These are phyloP conservation scores for Zasmidium citrigriseum DNA, from an alignment of 2,329 filamentous ascomycete species.

Conservation along the genomic window DNA sequence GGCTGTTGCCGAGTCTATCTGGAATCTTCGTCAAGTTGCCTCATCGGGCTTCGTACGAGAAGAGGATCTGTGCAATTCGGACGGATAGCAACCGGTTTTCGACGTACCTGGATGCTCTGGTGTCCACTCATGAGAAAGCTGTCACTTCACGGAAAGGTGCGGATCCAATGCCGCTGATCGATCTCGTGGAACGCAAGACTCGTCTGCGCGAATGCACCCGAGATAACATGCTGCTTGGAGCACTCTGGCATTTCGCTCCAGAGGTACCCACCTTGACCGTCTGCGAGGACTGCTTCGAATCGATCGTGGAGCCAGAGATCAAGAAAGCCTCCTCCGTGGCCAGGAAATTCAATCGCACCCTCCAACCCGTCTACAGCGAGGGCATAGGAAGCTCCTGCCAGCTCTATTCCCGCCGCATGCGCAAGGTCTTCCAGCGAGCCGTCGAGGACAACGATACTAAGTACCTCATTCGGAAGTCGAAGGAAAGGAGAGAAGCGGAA, in stretches of 20 bases:
- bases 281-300: constrained; percentile 83
- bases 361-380: constrained; percentile 56
- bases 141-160: constrained; percentile 41
- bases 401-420: constrained; percentile 79
- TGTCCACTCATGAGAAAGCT: constrained; percentile 53
- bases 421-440: constrained; percentile 68
- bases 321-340: constrained; percentile 59
- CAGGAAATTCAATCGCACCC: constrained; percentile 63
- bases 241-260: constrained; percentile 76
- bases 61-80: constrained; percentile 69
- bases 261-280: constrained; percentile 72
- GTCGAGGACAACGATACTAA: constrained; percentile 67
- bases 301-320: constrained; percentile 71
- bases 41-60: constrained; percentile 49
- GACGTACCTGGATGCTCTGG: constrained; percentile 58
- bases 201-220: constrained; percentile 64
- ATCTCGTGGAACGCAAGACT: constrained; percentile 62
- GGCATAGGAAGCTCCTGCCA: constrained; percentile 64
- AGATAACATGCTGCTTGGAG: constrained; percentile 62
- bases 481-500: constrained; percentile 60
- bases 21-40: constrained; percentile 61
- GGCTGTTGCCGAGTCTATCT: constrained; percentile 70
- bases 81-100: constrained; percentile 60
- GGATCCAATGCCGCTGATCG: constrained; percentile 63
- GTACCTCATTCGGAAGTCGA: constrained; percentile 64